phyloP scores from a whole-genome alignment of 1,284 basidiomycete species.

The Psilocybe mexicana region DNA sequence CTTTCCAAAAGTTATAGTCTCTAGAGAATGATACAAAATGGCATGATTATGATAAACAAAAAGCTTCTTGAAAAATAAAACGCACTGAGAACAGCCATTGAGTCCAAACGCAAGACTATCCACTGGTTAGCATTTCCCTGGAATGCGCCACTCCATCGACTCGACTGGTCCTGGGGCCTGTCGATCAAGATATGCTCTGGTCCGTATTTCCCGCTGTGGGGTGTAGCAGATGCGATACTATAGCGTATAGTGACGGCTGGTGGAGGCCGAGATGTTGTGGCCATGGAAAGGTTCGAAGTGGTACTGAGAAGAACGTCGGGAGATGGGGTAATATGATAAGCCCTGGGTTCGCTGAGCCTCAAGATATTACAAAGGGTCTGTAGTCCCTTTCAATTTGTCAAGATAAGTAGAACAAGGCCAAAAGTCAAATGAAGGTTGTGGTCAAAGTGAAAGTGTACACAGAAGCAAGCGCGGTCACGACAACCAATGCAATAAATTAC shows the following conservation, averaged over 20 bases:
- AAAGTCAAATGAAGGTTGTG: too few species aligned
- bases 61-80: conserved; percentile 19
- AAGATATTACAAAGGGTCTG: too few species aligned
- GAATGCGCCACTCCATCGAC: conserved; percentile 71
- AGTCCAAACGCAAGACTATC: conserved; percentile 66
- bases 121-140: conserved; percentile 64
- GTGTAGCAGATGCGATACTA: conserved; percentile 59
- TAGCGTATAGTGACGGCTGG: conserved; percentile 42
- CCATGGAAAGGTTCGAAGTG: neutral
- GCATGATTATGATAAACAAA: neutral
- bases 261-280: conserved; percentile 2
- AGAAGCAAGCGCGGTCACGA: too few species aligned
- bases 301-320: neutral
- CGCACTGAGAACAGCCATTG: conserved; percentile 64
- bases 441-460: too few species aligned
- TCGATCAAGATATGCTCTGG: conserved; percentile 70
- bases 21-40: conserved; percentile 36
- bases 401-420: too few species aligned
- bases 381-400: too few species aligned
- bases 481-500: too few species aligned
- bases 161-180: conserved; percentile 60
- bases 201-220: conserved; percentile 68
- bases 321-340: neutral
- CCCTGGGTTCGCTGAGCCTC: too few species aligned
- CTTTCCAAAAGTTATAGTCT: conserved; percentile 78